Conservation (phyloP, 768 basidiomycete genomes). For the Mycena vitilis region DNA sequence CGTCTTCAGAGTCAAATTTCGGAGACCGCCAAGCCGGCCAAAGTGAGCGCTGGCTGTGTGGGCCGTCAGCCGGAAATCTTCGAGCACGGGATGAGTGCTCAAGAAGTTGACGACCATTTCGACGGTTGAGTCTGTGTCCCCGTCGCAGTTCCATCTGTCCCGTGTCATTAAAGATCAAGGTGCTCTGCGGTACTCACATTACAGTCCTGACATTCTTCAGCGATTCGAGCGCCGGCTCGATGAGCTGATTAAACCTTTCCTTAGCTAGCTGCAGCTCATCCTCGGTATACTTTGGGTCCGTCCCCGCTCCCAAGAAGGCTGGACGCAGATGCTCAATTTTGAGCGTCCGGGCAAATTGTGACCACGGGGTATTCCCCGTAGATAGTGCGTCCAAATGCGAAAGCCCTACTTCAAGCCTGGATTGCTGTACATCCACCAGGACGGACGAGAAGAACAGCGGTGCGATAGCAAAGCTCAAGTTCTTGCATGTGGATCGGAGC, state of each 20-base stretch:
- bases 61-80: neutral
- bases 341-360: slow-evolving; percentile 4
- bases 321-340: neutral
- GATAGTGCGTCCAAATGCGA: slow-evolving; percentile 6
- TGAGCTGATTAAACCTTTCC: neutral
- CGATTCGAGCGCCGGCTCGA: neutral
- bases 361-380: neutral
- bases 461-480: neutral
- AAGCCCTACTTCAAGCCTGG: neutral
- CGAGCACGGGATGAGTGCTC: neutral
- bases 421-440: neutral
- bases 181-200: neutral
- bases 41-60: neutral
- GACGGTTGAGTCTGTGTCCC: neutral
- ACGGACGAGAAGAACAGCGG: slow-evolving; percentile 16
- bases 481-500: neutral
- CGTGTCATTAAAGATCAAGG: neutral
- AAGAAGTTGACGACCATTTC: neutral
- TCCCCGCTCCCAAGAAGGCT: neutral
- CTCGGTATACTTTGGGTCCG: neutral
- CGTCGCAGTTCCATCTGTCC: neutral
- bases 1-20: neutral
- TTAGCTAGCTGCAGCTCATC: neutral
- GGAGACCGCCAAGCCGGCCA: neutral
- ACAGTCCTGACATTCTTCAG: slow-evolving; percentile 3